Evolutionary conservation across 2,329 filamentous ascomycete species (phyloP), one percentile per base, ranked within the genome.

Genomic region (Colletotrichum sublineola): DNA sequence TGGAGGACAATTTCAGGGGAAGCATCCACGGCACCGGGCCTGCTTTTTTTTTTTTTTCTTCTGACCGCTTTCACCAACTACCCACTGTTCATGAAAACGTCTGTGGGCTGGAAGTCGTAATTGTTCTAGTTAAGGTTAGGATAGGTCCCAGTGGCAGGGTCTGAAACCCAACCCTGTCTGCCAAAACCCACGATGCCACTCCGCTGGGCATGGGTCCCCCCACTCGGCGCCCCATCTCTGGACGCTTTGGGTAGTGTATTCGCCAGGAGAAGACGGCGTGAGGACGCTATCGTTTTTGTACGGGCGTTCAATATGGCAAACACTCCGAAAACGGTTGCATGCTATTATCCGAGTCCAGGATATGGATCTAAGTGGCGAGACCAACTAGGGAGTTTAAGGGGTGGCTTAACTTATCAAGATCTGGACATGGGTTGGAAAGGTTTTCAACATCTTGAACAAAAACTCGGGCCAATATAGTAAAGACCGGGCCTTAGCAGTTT

Each of bases 111-210:
- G 24, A 42, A 42, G 24, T 44, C 38, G 61, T 33, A 55, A 42
- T 53, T 46, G 24, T n/a, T 55, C 61, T 42, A 55, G 18, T 20
- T 20, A 44, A 42, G 48, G 50, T 24, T 33, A 33, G 61, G 48
- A 63, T 24, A 15, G 42, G 61, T 48, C 24, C 24, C 48, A 53
- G n/a, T 44, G 15, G 48, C 61, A 63, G 46, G 61, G 61, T 44
- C 14, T 55, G 61, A 63, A 55, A 63, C 61, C 31, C 14, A 63
- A 42, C 61, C 61, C 48, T 29, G 48, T 63, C 24, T 55, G 38
- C 36, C 36, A 44, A 55, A 63, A 63, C n/a, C 42, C 61, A 55
- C 61, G 61, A 63, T 63, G 48, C n/a, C 3, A 29, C 61, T 50
- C 48, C 48, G 12, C 48, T 14, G n/a, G 48, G 38, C 48, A 55